phyloP scores from a whole-genome alignment of 2,329 filamentous ascomycete genomes.

The Pyrenochaeta sp. region DNA sequence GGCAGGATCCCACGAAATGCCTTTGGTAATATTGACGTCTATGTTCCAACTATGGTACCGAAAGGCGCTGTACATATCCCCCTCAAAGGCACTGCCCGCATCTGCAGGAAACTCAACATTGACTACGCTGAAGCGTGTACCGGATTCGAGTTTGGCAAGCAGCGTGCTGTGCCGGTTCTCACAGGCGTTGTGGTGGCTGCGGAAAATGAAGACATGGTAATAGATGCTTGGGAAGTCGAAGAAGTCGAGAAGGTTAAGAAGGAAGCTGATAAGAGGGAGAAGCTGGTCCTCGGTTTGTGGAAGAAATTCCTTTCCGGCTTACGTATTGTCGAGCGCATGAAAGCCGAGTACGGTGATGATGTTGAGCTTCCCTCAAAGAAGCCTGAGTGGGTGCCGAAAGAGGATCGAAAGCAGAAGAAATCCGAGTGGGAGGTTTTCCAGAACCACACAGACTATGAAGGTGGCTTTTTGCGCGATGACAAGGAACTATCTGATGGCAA shows the following conservation, averaged over 20 bases:
- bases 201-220: conserved; percentile 77
- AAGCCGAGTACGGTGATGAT: conserved; percentile 43
- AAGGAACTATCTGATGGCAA: conserved; percentile 14
- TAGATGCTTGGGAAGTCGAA: conserved; percentile 76
- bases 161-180: conserved; percentile 91
- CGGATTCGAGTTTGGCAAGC: conserved; percentile 94
- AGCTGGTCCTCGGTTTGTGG: conserved; percentile 78
- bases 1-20: conserved; percentile 92
- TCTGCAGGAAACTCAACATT: conserved; percentile 84
- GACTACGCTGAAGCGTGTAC: conserved; percentile 95
- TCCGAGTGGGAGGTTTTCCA: conserved; percentile 48
- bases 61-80: conserved; percentile 84
- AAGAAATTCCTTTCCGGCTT: conserved; percentile 86
- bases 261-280: conserved; percentile 83
- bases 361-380: conserved; percentile 72
- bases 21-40: conserved; percentile 96
- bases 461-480: conserved; percentile 52
- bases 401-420: conserved; percentile 65
- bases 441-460: conserved; percentile 47
- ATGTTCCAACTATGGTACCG: conserved; percentile 92
- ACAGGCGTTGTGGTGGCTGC: conserved; percentile 87
- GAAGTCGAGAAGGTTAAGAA: conserved; percentile 77
- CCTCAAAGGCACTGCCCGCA: conserved; percentile 75
- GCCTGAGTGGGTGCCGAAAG: conserved; percentile 34
- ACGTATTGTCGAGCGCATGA: conserved; percentile 68